These are phyloP conservation scores for Cenchrus fungigraminus DNA, from an alignment of 176 grass and related monocot species.

Conservation along the genomic window DNA sequence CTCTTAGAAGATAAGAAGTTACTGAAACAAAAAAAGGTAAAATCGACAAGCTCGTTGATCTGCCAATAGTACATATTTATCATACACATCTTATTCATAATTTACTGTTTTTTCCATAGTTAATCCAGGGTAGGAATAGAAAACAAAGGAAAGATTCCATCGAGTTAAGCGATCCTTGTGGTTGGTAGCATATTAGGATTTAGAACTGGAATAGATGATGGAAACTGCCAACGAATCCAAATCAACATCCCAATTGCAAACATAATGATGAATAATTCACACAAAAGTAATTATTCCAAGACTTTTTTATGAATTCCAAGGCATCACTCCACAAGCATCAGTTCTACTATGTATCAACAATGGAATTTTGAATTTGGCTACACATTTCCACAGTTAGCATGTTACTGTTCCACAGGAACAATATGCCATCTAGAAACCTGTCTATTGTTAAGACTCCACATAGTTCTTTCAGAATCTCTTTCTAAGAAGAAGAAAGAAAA, in stretches of 20 bases:
- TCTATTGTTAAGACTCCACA: background rate
- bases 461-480: background rate
- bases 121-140: background rate
- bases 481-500: background rate
- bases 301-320: background rate
- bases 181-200: background rate
- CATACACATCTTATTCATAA: background rate
- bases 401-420: background rate
- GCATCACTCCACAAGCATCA: conserved; percentile 20
- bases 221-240: background rate
- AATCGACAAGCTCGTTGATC: background rate
- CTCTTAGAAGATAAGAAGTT: background rate
- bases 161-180: background rate
- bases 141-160: conserved; percentile 11
- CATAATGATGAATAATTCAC: conserved; percentile 9
- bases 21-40: conserved; percentile 16
- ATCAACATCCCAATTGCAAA: conserved; percentile 12
- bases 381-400: conserved; percentile 26
- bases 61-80: background rate
- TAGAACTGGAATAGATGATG: background rate
- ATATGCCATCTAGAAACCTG: background rate
- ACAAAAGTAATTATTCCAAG: background rate
- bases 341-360: background rate
- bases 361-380: background rate
- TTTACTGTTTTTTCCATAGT: background rate